Conservation (phyloP, 2,329 filamentous ascomycete species). For the Sclerotinia spermophila region DNA sequence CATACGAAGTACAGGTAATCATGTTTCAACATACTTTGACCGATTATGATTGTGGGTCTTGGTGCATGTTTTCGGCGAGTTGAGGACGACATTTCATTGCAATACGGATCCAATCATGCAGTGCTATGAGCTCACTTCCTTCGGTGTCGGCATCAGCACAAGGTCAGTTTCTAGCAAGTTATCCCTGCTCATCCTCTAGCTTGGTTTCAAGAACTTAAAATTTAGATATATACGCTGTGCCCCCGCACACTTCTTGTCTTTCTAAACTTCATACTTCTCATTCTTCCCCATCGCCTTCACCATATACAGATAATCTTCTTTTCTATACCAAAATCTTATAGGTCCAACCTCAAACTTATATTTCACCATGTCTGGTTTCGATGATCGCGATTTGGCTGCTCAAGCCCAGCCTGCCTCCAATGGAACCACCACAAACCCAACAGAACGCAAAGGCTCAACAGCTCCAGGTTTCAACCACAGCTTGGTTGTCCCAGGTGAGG, state of each 20-base stretch:
- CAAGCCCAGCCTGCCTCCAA: conserved; percentile 32
- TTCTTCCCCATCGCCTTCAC: background rate
- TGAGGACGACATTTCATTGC: conserved; percentile 10
- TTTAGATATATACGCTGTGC: conserved; percentile 32
- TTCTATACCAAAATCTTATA: background rate
- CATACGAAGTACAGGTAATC: conserved; percentile 2
- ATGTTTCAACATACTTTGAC: conserved; percentile 25
- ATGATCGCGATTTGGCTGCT: conserved; percentile 53
- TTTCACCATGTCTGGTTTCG: conserved; percentile 55
- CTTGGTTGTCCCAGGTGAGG: conserved; percentile 13
- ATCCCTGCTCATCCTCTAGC: conserved; percentile 31
- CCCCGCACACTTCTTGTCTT: background rate
- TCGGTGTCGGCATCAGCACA: conserved; percentile 7
- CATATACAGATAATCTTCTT: background rate
- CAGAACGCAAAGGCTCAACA: conserved; percentile 27
- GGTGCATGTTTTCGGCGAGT: background rate
- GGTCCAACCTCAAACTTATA: background rate
- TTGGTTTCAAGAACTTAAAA: conserved; percentile 25
- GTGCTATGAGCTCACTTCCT: conserved; percentile 12
- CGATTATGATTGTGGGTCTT: conserved; percentile 7
- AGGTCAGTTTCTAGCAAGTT: conserved; percentile 13
- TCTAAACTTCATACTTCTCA: background rate
- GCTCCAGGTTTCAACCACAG: conserved; percentile 14
- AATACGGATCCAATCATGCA: conserved; percentile 12
- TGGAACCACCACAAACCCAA: conserved; percentile 24